Evolutionary conservation across 192 early-diverging fungal genomes (phyloP).

Genomic region (Coemansia sp.): DNA sequence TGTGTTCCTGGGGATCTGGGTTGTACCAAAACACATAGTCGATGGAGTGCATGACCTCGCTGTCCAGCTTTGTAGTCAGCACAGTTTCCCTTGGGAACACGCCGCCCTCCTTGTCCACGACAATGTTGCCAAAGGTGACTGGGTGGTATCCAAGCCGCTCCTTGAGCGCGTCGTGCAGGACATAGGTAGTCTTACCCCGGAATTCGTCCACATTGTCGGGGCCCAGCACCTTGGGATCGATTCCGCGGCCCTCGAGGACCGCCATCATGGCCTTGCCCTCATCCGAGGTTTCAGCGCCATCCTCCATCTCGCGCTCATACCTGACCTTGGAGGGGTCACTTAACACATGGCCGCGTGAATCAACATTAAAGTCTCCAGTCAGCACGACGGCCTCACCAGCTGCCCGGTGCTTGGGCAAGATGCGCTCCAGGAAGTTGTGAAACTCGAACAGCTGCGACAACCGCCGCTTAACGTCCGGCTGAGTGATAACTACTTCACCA

Average conservation of each 20-base stretch:
- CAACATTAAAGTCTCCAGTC: constrained; percentile 67
- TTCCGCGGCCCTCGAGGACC: constrained; percentile 52
- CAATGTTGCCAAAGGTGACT: constrained; percentile 76
- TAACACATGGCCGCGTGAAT: constrained; percentile 43
- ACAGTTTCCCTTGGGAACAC: constrained; percentile 60
- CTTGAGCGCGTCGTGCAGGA: constrained; percentile 58
- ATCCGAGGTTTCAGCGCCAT: constrained; percentile 42
- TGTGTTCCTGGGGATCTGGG: constrained; percentile 21
- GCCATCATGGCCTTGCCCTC: constrained; percentile 62
- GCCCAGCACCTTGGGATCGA: constrained; percentile 42
- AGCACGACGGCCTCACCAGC: constrained; percentile 60
- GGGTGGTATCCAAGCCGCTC: constrained; percentile 66
- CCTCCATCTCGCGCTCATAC: constrained; percentile 52
- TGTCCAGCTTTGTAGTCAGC: constrained; percentile 57
- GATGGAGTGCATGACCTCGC: constrained; percentile 50
- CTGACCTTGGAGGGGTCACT: constrained; percentile 18
- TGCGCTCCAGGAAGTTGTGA: constrained; percentile 63
- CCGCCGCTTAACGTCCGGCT: constrained; percentile 53
- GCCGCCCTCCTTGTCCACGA: constrained; percentile 46
- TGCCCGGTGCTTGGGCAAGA: constrained; percentile 43
- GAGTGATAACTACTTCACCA: constrained; percentile 55
- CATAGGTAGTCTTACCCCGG: constrained; percentile 32
- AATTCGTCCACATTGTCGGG: constrained; percentile 45
- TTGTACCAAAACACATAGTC: constrained; percentile 57
- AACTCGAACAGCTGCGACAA: constrained; percentile 64